Evolutionary conservation across 2,329 filamentous ascomycete species (phyloP).

Genomic region (Neopestalotiopsis sp.): DNA sequence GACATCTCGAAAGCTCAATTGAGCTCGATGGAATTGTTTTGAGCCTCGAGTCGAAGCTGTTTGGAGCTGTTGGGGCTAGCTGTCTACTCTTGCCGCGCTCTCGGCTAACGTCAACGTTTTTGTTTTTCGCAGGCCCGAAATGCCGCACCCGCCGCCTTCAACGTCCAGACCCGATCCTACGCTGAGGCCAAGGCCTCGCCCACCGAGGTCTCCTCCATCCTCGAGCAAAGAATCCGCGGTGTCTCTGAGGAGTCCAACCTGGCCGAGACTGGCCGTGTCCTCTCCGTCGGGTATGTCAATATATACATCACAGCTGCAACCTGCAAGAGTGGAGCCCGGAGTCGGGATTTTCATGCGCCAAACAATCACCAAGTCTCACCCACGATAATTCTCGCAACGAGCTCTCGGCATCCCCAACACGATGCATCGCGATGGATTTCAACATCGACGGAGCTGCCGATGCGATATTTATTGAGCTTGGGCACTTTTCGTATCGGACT

Average conservation of each 20-base stretch:
- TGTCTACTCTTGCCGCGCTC: slow-evolving; percentile 15
- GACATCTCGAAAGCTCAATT: slow-evolving; percentile 42
- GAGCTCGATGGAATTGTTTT: slow-evolving; percentile 39
- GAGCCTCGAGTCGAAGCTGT: slow-evolving; percentile 37
- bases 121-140: slow-evolving; percentile 76
- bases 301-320: slow-evolving; percentile 23
- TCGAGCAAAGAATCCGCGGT: slow-evolving; percentile 98
- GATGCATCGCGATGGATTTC: slow-evolving; percentile 25
- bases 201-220: slow-evolving; percentile 98
- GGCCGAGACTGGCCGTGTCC: slow-evolving; percentile 97
- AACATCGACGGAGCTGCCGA: background rate
- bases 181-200: slow-evolving; percentile 89
- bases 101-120: slow-evolving; percentile 39
- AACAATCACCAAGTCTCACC: slow-evolving; percentile 4
- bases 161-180: slow-evolving; percentile 83
- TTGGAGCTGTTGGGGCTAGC: slow-evolving; percentile 36
- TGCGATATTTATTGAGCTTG: slow-evolving; percentile 2
- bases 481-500: slow-evolving; percentile 18
- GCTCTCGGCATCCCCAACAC: background rate
- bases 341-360: slow-evolving; percentile 31
- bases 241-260: slow-evolving; percentile 96
- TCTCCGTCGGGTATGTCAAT: slow-evolving; percentile 91
- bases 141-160: slow-evolving; percentile 79
- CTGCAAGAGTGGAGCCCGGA: slow-evolving; percentile 22
- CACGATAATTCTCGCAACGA: slow-evolving; percentile 2